Evolutionary conservation across 2,329 filamentous ascomycete species (phyloP).

Genomic region (Arthrobotrys sphaeroides): DNA sequence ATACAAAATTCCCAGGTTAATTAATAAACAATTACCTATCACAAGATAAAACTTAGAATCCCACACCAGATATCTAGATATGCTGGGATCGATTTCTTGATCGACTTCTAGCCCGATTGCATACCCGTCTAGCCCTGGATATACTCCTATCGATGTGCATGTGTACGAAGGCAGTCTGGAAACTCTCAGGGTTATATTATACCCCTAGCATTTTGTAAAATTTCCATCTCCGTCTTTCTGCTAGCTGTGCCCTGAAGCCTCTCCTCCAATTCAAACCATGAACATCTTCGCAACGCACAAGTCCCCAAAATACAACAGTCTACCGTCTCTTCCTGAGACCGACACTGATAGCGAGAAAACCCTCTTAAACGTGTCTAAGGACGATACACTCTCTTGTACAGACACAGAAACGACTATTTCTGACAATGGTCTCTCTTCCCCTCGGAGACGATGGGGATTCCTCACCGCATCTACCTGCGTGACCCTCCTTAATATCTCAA

Average conservation of each 20-base stretch:
- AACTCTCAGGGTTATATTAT: no score
- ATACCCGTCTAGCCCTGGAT: no score
- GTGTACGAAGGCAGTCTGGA: no score
- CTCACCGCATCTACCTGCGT: slow-evolving; percentile 22
- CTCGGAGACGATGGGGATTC: not conserved
- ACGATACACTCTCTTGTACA: not conserved
- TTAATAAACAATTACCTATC: no score
- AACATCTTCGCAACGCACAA: slow-evolving; percentile 32
- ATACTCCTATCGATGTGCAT: no score
- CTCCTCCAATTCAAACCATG: not conserved
- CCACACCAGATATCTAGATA: no score
- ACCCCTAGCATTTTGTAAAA: no score
- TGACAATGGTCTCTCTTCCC: not conserved
- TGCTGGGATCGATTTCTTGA: no score
- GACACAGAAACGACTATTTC: not conserved
- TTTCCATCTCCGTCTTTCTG: no score
- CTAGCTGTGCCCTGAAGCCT: not conserved
- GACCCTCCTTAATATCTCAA: slow-evolving; percentile 26
- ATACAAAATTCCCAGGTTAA: no score
- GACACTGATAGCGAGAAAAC: slow-evolving; percentile 47
- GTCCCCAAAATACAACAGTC: slow-evolving; percentile 46
- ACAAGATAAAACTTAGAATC: no score
- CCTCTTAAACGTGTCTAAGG: slow-evolving; percentile 11
- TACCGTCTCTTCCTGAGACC: slow-evolving; percentile 13
- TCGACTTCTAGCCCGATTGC: no score